Base-by-base conservation (phyloP, 176 grass and related monocot genomes). In the Lolium multiflorum region DNA sequence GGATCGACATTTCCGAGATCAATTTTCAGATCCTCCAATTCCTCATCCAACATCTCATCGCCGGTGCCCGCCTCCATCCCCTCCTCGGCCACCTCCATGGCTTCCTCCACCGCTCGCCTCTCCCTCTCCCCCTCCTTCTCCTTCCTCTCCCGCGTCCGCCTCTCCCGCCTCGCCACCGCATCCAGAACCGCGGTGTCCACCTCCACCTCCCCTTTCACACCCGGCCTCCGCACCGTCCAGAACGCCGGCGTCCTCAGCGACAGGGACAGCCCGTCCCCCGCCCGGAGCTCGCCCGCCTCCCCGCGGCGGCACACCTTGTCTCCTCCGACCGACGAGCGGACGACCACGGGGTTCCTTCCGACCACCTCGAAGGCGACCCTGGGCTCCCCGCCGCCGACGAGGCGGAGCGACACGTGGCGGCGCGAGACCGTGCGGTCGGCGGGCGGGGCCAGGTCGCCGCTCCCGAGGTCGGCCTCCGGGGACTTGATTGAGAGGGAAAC, bases 271-370 rank as follows among this genome's bases (percentile, higher is more conserved):
- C 74, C 88, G 51, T 92, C 96, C 54, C 93, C 86, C 7, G 48
- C 59, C 47, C 58, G 13, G 46, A 98, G 79, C 82, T 96, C 88
- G 41, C 96, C 90, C 82, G 74, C 71, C 86, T 98, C 92, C 2
- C 81, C 84, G 51, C 56, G 56, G 25, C 88, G 83, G 80, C 66
- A 96, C 78, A 91, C 25, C 74, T 38, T 80, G 18, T 31, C 25
- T 3, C 60, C 47, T 3, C 78, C 79, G 15, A 14, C 18, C 1
- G 58, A 11, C 13, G 84, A 21, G 77, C 78, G 83, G n/a, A 95
- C 41, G n/a, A 91, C 80, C 62, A 96, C 76, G 17, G 96, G 90
- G 83, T 98, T 98, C 86, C 76, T 92, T 7, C 92, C 96, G 0
- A 96, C 82, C 7, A 98, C 88, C 63, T 94, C 90, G 76, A 96